These are phyloP conservation scores for Porcisia deanei DNA, from an alignment of 208 protist species.

Conservation along the genomic window DNA sequence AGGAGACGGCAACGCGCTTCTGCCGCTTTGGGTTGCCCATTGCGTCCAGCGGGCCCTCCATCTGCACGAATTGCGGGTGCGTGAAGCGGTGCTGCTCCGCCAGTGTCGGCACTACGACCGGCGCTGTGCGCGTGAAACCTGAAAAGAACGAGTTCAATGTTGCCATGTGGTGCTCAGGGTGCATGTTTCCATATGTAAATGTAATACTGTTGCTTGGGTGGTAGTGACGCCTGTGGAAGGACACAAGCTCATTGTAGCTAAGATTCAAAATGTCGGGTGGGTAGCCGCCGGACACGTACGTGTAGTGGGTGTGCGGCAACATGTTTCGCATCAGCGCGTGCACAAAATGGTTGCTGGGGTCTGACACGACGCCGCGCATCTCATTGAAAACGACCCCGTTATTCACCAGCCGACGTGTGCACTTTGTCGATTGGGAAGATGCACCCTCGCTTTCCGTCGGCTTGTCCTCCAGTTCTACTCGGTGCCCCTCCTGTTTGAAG, in stretches of 20 bases:
- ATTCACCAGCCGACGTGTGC: slow-evolving; percentile 50
- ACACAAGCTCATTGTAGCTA: slow-evolving; percentile 86
- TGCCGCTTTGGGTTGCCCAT: slow-evolving; percentile 81
- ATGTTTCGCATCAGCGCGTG: slow-evolving; percentile 68
- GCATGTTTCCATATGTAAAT: slow-evolving; percentile 87
- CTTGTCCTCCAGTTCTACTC: slow-evolving; percentile 74
- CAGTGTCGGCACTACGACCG: slow-evolving; percentile 61
- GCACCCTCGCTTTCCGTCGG: slow-evolving; percentile 7
- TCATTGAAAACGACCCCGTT: slow-evolving; percentile 96
- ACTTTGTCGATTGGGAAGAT: neutral
- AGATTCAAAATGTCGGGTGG: slow-evolving; percentile 87
- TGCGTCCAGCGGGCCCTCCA: slow-evolving; percentile 79
- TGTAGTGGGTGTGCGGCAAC: slow-evolving; percentile 91
- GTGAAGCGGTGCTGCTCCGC: slow-evolving; percentile 49
- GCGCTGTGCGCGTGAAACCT: slow-evolving; percentile 38
- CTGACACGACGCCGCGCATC: slow-evolving; percentile 92
- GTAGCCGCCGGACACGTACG: slow-evolving; percentile 88
- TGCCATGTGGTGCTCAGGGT: slow-evolving; percentile 72
- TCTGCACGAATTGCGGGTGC: slow-evolving; percentile 40
- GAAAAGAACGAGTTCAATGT: slow-evolving; percentile 74
- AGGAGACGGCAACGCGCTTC: slow-evolving; percentile 85
- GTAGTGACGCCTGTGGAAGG: slow-evolving; percentile 90
- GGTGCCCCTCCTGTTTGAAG: slow-evolving; percentile 93
- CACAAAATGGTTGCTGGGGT: slow-evolving; percentile 82
- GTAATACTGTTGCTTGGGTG: slow-evolving; percentile 92